phyloP scores from a whole-genome alignment of 257 asterid species.

The Nicotiana knightiana region DNA sequence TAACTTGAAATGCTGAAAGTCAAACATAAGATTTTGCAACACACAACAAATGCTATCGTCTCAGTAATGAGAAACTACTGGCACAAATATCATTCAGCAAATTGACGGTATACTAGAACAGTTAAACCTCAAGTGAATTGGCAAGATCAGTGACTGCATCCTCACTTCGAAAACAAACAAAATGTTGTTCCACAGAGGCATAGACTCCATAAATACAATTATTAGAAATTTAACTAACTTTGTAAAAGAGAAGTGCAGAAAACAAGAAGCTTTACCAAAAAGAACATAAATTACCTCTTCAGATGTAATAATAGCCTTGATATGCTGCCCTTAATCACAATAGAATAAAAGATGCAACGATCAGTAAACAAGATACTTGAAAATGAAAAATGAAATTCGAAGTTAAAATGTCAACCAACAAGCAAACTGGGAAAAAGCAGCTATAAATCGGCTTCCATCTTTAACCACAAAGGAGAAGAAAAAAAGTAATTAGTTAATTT shows the following conservation, averaged over 20 bases:
- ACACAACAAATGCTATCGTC: not conserved
- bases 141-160: not conserved
- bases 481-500: too few relatives aligned
- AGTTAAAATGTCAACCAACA: not conserved
- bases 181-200: not conserved
- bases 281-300: conserved; percentile 54
- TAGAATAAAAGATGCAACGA: not conserved
- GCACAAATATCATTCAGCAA: not conserved
- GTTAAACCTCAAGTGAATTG: not conserved
- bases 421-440: not conserved
- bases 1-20: not conserved
- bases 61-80: not conserved
- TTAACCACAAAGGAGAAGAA: too few relatives aligned
- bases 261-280: not conserved
- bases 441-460: not conserved
- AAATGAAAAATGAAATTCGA: not conserved
- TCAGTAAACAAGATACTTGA: not conserved
- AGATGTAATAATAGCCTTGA: conserved; percentile 89
- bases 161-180: not conserved
- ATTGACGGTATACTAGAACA: not conserved
- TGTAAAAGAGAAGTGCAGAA: not conserved
- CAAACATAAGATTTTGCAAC: not conserved
- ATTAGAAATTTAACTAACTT: not conserved
- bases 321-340: conserved; percentile 59
- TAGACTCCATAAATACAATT: not conserved